phyloP scores from a whole-genome alignment of 2,329 filamentous ascomycete genomes.

The Westerdykella ornata region DNA sequence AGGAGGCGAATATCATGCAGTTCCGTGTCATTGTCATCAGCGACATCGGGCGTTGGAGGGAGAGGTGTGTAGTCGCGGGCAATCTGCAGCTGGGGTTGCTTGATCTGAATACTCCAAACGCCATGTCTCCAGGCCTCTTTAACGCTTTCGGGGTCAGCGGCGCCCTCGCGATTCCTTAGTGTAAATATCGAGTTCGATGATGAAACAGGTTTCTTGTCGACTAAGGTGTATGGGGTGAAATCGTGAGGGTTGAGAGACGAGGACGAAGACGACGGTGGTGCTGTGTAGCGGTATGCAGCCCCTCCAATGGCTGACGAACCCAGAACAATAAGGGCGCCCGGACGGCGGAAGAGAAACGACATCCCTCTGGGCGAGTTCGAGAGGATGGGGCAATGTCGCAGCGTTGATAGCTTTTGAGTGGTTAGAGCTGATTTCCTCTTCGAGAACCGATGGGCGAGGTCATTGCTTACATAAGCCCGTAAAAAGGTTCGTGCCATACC shows the following conservation, averaged over 20 bases:
- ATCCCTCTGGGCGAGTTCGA: conserved; percentile 17
- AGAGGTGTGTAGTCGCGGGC: conserved; percentile 86
- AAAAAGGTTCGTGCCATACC: neutral
- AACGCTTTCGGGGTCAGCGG: conserved; percentile 24
- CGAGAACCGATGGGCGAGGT: neutral
- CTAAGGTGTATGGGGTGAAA: conserved; percentile 62
- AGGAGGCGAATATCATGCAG: conserved; percentile 58
- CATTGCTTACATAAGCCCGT: neutral
- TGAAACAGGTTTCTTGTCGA: conserved; percentile 56
- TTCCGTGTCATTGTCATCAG: conserved; percentile 18
- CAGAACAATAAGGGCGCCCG: conserved; percentile 27
- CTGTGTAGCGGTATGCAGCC: conserved; percentile 29
- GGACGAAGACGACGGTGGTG: conserved; percentile 17
- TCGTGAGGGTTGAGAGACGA: conserved; percentile 49
- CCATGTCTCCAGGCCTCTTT: conserved; percentile 51
- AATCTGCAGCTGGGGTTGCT: conserved; percentile 91
- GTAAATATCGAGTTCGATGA: conserved; percentile 64
- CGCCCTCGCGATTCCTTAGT: conserved; percentile 42
- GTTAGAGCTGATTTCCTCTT: neutral
- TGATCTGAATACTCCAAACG: conserved; percentile 85
- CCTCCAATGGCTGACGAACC: conserved; percentile 30
- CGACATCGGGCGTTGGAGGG: conserved; percentile 47
- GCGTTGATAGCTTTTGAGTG: neutral
- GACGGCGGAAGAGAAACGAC: conserved; percentile 22
- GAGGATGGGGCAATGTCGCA: neutral